phyloP scores from a whole-genome alignment of 371 early-diverging fungal species.

The Nematocida ironsii region DNA sequence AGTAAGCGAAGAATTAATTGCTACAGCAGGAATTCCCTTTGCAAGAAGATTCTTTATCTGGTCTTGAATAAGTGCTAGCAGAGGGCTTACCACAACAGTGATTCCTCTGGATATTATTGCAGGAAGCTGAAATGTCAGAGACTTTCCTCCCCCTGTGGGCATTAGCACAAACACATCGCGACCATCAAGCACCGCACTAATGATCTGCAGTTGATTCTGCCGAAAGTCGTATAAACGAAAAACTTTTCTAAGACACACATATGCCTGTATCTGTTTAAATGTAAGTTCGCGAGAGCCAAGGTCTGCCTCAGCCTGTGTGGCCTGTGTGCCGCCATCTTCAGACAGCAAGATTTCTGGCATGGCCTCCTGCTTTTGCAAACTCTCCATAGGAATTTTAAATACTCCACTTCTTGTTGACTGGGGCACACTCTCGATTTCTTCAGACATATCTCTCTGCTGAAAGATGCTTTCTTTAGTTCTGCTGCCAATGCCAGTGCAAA shows the following conservation, averaged over 20 bases:
- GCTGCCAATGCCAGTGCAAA: not conserved
- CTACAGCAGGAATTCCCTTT: conserved; percentile 76
- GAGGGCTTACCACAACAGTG: conserved; percentile 89
- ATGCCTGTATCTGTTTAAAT: conserved; percentile 20
- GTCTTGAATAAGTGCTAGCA: conserved; percentile 92
- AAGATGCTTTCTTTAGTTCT: not conserved
- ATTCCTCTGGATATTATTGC: conserved; percentile 77
- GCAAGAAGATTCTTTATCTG: conserved; percentile 80
- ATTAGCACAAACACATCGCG: conserved; percentile 93
- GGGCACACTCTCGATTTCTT: not conserved
- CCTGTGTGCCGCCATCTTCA: no score
- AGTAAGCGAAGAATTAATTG: conserved; percentile 72
- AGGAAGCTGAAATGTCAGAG: conserved; percentile 92
- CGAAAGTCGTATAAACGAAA: conserved; percentile 81
- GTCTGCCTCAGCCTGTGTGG: not conserved
- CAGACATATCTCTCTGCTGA: not conserved
- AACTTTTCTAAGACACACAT: conserved; percentile 50
- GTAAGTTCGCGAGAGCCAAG: not conserved
- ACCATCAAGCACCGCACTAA: conserved; percentile 80
- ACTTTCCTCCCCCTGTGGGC: conserved; percentile 99
- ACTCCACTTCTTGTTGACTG: not conserved
- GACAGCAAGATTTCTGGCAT: no score
- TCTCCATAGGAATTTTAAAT: conserved; percentile 18
- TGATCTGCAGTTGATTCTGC: conserved; percentile 83
- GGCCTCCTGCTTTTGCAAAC: not conserved